phyloP scores from a whole-genome alignment of 1,284 basidiomycete species.

The Ustilago xerochloae region DNA sequence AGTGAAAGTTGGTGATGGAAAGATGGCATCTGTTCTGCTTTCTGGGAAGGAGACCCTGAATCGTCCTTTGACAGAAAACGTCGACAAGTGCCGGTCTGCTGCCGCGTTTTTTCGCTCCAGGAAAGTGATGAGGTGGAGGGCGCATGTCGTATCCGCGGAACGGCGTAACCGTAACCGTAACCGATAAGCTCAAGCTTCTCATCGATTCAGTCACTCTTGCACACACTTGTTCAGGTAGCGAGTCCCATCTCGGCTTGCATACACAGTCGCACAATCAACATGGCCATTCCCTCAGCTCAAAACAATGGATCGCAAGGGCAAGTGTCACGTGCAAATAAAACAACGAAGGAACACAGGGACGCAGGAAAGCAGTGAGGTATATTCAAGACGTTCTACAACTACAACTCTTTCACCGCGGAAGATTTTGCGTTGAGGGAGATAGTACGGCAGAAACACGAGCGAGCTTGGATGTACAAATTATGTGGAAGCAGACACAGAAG shows the following conservation, averaged over 20 bases:
- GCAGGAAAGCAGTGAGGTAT: too few relatives aligned
- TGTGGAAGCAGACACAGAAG: constrained; percentile 27
- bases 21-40: background rate
- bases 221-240: too few relatives aligned
- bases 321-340: too few relatives aligned
- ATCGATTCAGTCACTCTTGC: too few relatives aligned
- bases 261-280: too few relatives aligned
- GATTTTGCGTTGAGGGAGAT: background rate
- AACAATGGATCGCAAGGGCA: too few relatives aligned
- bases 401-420: too few relatives aligned
- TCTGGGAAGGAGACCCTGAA: background rate
- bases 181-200: background rate
- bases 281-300: too few relatives aligned
- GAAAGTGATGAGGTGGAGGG: constrained; percentile 24
- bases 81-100: constrained; percentile 5
- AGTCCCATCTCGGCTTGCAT: too few relatives aligned
- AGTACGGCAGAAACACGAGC: background rate
- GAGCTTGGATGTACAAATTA: background rate
- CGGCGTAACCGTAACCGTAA: background rate
- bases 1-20: background rate
- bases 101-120: background rate
- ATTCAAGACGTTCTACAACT: too few relatives aligned
- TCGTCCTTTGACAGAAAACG: too few relatives aligned
- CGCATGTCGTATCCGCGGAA: background rate
- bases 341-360: too few relatives aligned